Base-by-base conservation (phyloP, 495 filamentous ascomycete species). In the Tuber aestivum region DNA sequence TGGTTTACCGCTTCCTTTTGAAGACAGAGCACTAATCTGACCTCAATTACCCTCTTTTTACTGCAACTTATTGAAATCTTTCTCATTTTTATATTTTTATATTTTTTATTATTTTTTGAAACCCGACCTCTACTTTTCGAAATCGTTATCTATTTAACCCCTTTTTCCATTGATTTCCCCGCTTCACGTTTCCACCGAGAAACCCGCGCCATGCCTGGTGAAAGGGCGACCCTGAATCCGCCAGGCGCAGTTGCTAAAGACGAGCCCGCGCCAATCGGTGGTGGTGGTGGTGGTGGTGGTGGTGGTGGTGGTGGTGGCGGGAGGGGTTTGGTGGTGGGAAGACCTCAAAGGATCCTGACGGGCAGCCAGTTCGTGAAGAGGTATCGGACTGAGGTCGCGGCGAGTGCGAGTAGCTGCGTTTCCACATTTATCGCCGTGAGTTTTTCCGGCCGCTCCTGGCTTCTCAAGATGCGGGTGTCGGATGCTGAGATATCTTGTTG, bases 331-430 rank as follows among this genome's bases (percentile, higher is more conserved):
- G 70, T 70, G 10, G 70, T 41, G 44, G 72, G 56, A 40, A 70
- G 76, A 27, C 78, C 69, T 44, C 45, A 81, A 69, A 72, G 79
- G 38, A 70, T 82, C 40, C 42, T 82, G 23, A 82, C 77, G 35
- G 74, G 75, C 3, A 70, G 72, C 21, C 79, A 89, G 81, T 84
- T 90, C 85, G 84, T 91, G 76, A 94, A 93, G 84, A 86, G 86
- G 77, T 93, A 94, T 84, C 88, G 92, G 68, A 93, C 91, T n/a
- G 91, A 93, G 85, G 89, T 93, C 50, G 90, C 92, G 69, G 92
- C 93, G 21, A 91, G 90, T 78, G 84, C 89, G 18, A 91, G 90
- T 79, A 94, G 91, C 84, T 86, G 94, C 70, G 83, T 93, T 61
- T 92, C 91, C 35, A 94, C 92, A 12, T 86, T 92, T 82, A 85